Evolutionary conservation across 768 basidiomycete species (phyloP), one percentile per base, ranked within the genome.

Genomic region (Pleurotus eryngii): DNA sequence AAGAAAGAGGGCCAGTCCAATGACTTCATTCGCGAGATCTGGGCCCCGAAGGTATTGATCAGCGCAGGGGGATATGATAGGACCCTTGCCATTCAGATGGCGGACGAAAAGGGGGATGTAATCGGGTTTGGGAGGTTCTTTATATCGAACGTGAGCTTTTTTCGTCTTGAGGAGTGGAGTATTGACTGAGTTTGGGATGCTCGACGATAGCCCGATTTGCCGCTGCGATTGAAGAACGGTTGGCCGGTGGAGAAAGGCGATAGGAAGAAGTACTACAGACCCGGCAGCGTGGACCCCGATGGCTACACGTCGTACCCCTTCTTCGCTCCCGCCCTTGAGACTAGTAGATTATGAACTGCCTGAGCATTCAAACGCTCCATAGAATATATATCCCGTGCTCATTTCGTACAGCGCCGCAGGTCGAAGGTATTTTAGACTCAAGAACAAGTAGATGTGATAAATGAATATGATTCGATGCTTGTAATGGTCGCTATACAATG

Each of bases 121-220:
- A 47, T 73, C 30, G 69, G 69, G 0, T 76, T 73, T 20, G 76
- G 73, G 3, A 62, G 76, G 17, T 53, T 61, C n/a, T 76, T 68
- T 46, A 65, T 73, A 2, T 37, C 74, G 6, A 76, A 76, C 46
- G 75, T 76, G 61, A 60, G 74, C 61, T 11, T 45, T 45, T 5
- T 45, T 45, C 20, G 20, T 45, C 42, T 4, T 35, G 4, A 35
- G 30, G 8, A 9, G 11, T 27, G 6, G n/a, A n/a, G 24, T 42
- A 3, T 18, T 24, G 18, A 12, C 39, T 35, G 30, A 35, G 2
- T 54, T 54, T 2, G 2, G 5, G 11, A n/a, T 15, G 15, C 8
- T 42, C 8, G 3, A 11, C 40, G 18, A 7, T n/a, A 70, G 72
- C 73, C 74, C 12, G 72, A 74, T 58, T 61, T 74, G 20, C 69